Evolutionary conservation across 352 stramenopile species (phyloP), one percentile per base, ranked within the genome.

Genomic region (Elongisporangium prolatum): DNA sequence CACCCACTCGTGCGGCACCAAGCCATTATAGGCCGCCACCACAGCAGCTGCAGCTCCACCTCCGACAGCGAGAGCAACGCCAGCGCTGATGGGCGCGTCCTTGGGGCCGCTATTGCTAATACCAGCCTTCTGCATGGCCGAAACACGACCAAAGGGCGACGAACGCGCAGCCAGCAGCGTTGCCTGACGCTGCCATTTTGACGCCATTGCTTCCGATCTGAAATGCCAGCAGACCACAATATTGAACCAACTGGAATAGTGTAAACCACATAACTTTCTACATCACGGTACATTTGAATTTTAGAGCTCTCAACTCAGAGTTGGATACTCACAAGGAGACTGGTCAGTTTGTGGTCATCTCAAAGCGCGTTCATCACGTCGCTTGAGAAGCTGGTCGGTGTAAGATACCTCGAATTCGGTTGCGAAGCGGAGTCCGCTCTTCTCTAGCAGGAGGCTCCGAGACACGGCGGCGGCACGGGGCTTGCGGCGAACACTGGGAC

Each of bases 1-100:
- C 28, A 89, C 17, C 80, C 80, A 92, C 57, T 93, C 77, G 60
- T 90, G 83, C 17, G 80, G 80, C 56, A 86, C 76, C 9, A 92
- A 67, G 50, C 83, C 83, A 22, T 88, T 86, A 64, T 70, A 77
- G 16, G 77, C 77, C 3, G 83, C 80, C 18, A 90, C 21, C 14
- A 80, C 78, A 4, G 79, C 83, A 0, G 75, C 80, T 1, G 72
- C 76, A 1, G 73, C 83, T 25, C 80, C 81, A 14, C 76, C 74
- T 1, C 72, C 70, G 7, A 86, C 48, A 13, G 77, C 74, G 0
- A 84, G 49, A 57, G 72, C 68, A 21, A 74, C 66, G 3, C 59
- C 68, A 18, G 68, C 54, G 47, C 69, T 60, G 21, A 74, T n/a
- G 5, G 57, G 18, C n/a, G 62, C 65, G 7, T 51, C 40, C 1